A percentile compares a stretch with the other conserved stretches of the same genome.
phyloP scores from a whole-genome alignment of 2,329 filamentous ascomycete species.

The Fusarium sp. region DNA sequence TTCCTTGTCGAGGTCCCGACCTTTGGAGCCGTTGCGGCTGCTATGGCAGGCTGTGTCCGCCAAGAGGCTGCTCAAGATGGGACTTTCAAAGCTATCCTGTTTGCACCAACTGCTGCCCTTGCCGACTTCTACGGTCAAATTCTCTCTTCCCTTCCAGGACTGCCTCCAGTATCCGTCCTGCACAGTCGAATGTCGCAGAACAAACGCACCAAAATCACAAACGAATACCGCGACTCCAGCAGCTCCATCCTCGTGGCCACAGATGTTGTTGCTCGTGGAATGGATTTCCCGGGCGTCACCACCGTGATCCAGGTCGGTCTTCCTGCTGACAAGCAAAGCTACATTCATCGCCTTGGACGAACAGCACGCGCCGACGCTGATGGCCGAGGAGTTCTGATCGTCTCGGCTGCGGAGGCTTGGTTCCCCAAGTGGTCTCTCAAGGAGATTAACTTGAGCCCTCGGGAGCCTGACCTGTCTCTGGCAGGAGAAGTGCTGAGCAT shows the following conservation, averaged over 20 bases:
- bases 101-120: constrained; percentile 72
- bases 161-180: constrained; percentile 59
- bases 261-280: constrained; percentile 77
- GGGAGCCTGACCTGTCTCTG: constrained; percentile 59
- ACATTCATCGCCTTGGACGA: constrained; percentile 76
- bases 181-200: constrained; percentile 65
- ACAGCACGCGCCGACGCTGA: constrained; percentile 74
- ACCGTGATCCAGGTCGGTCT: constrained; percentile 74
- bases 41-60: constrained; percentile 68
- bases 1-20: constrained; percentile 75
- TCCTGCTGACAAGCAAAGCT: constrained; percentile 70
- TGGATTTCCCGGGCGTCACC: constrained; percentile 79
- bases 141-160: constrained; percentile 53
- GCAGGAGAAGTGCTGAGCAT: constrained; percentile 53
- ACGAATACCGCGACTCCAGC: constrained; percentile 68
- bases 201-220: constrained; percentile 68
- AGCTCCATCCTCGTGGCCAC: constrained; percentile 73
- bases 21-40: constrained; percentile 74
- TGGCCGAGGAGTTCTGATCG: constrained; percentile 71
- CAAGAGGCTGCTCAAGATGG: constrained; percentile 56
- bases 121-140: constrained; percentile 64
- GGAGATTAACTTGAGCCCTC: constrained; percentile 65
- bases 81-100: constrained; percentile 87
- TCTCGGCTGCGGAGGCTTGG: constrained; percentile 63
- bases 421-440: constrained; percentile 64